These are phyloP conservation scores for Lolium multiflorum DNA, from an alignment of 176 grass and related monocot species.

Conservation along the genomic window DNA sequence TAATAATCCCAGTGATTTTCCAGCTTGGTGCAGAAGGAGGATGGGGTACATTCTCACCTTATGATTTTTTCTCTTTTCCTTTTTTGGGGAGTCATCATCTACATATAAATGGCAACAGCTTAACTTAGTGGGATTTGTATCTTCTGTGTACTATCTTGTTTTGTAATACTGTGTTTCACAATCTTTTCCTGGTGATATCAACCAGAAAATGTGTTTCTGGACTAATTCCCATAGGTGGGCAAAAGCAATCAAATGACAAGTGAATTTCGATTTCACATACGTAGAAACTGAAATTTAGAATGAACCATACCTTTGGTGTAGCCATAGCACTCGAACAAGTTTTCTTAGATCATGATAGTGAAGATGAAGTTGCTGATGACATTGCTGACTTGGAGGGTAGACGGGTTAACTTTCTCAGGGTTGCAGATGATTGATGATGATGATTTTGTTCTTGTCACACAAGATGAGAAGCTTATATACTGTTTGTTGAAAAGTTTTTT, in stretches of 20 bases:
- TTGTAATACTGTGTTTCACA: not conserved
- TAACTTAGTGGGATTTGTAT: not conserved
- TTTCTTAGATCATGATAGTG: too few relatives aligned
- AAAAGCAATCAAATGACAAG: not conserved
- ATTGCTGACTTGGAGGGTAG: too few relatives aligned
- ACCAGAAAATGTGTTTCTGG: not conserved
- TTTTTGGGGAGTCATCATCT: constrained; percentile 31
- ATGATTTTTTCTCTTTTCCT: constrained; percentile 6
- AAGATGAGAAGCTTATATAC: constrained; percentile 69
- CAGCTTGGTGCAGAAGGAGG: constrained; percentile 68
- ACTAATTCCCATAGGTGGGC: not conserved
- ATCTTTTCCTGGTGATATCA: not conserved
- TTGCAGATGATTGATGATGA: constrained; percentile 87
- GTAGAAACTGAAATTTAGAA: not conserved
- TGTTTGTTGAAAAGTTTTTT: too few relatives aligned
- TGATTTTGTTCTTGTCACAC: constrained; percentile 66
- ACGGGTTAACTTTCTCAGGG: not conserved
- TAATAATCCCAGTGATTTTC: constrained; percentile 41
- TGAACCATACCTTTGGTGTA: not conserved
- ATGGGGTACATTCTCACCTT: constrained; percentile 55
- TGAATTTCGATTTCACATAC: not conserved
- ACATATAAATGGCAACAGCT: not conserved
- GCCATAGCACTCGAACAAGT: too few relatives aligned
- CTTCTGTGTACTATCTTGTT: not conserved
- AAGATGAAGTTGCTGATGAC: too few relatives aligned